Base-by-base conservation (phyloP, 371 early-diverging fungal genomes). In the Coemansia sp. region DNA sequence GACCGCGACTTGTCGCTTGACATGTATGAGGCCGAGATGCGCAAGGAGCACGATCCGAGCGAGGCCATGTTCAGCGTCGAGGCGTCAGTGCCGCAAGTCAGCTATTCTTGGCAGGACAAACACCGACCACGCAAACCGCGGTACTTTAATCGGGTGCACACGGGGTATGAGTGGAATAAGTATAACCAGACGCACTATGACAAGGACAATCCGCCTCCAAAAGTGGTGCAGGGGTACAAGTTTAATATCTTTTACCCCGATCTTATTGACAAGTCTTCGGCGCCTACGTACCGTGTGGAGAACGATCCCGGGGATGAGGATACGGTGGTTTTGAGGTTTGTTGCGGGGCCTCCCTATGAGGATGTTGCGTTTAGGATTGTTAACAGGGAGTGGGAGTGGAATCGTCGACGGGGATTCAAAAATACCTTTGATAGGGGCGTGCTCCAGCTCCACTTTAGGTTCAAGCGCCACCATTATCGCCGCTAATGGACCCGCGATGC, bases 81-180 rank as follows among this genome's bases (percentile, higher is more conserved):
- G 77, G 90, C 87, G 4, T 82, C 85, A 18, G 63, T 88, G 52
- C 80, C 83, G 3, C 72, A 82, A 16, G 85, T 85, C 80, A 85
- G 83, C 2, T 90, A 92, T 62, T 67, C 84, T 66, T 92, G 93
- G 93, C 88, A 90, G 78, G 93, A 94, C 78, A 94, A 95, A 78
- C 94, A 96, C 76, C 83, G 93, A 29, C 95, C 96, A 29, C 87
- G 95, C 55, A 95, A 94, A 67, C 97, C 98, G 12, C 81, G 93
- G 47, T 97, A 91, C 82, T 92, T 94, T 65, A 96, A 95, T 78
- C 90, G 94, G 51, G 95, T 97, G 11, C 92, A 94, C 56, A 93
- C 94, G 1, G 97, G 97, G 40, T 95, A 90, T 71, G 97, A 97
- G 78, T 98, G 98, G 98, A 97, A 95, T 86, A 94, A 95, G 82